Conservation (phyloP, 371 early-diverging fungal species). For the Fennellomyces sp. region DNA sequence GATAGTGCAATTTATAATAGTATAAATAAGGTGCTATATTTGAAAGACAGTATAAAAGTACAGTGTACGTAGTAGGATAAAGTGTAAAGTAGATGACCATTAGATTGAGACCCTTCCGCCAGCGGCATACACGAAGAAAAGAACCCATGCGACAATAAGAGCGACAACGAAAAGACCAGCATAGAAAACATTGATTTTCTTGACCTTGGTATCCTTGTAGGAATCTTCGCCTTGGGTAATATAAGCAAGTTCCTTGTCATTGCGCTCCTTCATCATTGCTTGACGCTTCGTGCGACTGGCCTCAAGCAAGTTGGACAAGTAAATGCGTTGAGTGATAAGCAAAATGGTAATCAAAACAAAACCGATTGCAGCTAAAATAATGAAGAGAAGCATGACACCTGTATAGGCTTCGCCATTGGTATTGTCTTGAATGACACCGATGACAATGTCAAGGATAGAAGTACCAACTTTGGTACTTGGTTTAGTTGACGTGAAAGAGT, state of each 20-base stretch:
- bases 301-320: conserved; percentile 37
- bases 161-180: conserved; percentile 9
- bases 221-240: conserved; percentile 40
- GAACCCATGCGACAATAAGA: conserved; percentile 40
- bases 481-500: too few relatives aligned
- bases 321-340: conserved; percentile 30
- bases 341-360: conserved; percentile 33
- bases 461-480: too few relatives aligned
- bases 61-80: not conserved
- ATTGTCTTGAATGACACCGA: conserved; percentile 57
- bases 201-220: conserved; percentile 23
- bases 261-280: conserved; percentile 41
- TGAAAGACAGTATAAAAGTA: too few relatives aligned
- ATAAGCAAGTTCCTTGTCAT: conserved; percentile 34
- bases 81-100: too few relatives aligned
- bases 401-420: conserved; percentile 41
- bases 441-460: conserved; percentile 50
- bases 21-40: too few relatives aligned
- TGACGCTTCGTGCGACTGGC: conserved; percentile 30
- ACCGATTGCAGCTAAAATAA: conserved; percentile 38
- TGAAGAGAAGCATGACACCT: conserved; percentile 43
- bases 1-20: too few relatives aligned
- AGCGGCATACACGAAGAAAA: conserved; percentile 48
- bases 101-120: conserved; percentile 14
- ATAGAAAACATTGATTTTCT: conserved; percentile 20